phyloP scores from a whole-genome alignment of 306 rosid genomes.

The Carpinus fangiana region DNA sequence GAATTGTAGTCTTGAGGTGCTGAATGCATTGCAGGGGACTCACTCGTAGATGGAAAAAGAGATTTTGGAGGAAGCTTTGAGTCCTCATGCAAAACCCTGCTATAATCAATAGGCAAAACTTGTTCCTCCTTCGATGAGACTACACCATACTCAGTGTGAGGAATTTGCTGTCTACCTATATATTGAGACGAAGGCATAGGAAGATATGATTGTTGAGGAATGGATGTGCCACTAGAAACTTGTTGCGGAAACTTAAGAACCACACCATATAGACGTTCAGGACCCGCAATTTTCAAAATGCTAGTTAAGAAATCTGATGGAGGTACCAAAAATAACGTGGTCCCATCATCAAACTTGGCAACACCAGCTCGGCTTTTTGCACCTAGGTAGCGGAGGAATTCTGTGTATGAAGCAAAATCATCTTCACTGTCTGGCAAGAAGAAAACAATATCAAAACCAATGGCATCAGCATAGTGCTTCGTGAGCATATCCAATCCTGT shows the following conservation, averaged over 20 bases:
- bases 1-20: constrained; percentile 54
- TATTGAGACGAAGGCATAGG: constrained; percentile 62
- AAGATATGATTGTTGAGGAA: constrained; percentile 54
- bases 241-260: constrained; percentile 87
- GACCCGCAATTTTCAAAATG: constrained; percentile 87
- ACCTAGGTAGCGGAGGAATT: constrained; percentile 87
- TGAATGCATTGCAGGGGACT: constrained; percentile 55
- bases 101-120: constrained; percentile 55
- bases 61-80: constrained; percentile 59
- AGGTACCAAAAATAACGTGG: constrained; percentile 92
- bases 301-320: constrained; percentile 90
- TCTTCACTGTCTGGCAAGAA: constrained; percentile 96
- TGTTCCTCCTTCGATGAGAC: constrained; percentile 63
- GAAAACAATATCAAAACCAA: constrained; percentile 88
- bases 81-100: constrained; percentile 62
- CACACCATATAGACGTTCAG: constrained; percentile 95
- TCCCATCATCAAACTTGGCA: constrained; percentile 86
- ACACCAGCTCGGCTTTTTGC: constrained; percentile 98
- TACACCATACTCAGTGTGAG: constrained; percentile 60
- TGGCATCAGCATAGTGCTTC: constrained; percentile 90
- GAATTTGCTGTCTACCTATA: constrained; percentile 61
- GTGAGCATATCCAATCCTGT: constrained; percentile 93
- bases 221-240: constrained; percentile 45
- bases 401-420: constrained; percentile 99
- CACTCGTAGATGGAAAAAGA: constrained; percentile 48